Percentiles rank a stretch among this genome's conserved stretches.
phyloP scores from a whole-genome alignment of 2,329 filamentous ascomycete genomes.

The Ustulina deusta region DNA sequence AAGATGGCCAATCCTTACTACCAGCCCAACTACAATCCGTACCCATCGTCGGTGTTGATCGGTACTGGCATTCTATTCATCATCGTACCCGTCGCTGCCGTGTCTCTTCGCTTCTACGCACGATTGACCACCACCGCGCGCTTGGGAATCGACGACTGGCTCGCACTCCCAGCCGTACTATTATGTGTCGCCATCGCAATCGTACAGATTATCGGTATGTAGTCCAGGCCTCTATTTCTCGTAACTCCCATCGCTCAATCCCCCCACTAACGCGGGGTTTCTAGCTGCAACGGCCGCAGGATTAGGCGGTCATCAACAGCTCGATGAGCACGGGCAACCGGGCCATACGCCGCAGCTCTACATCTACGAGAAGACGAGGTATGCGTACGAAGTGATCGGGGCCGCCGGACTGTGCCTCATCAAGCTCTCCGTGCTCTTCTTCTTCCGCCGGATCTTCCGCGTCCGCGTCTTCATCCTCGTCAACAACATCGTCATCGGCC shows the following conservation, averaged over 20 bases:
- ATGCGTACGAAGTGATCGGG: constrained; percentile 36
- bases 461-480: constrained; percentile 33
- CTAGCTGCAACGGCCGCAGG: constrained; percentile 36
- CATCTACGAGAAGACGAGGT: constrained; percentile 40
- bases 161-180: constrained; percentile 32
- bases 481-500: constrained; percentile 42
- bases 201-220: constrained; percentile 40
- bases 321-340: constrained; percentile 30
- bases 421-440: constrained; percentile 41
- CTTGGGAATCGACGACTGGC: constrained; percentile 41
- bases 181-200: constrained; percentile 34
- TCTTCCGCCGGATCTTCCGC: constrained; percentile 40
- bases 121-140: constrained; percentile 23
- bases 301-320: constrained; percentile 34
- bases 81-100: constrained; percentile 32
- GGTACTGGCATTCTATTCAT: constrained; percentile 40
- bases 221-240: not conserved
- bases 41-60: constrained; percentile 36
- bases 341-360: constrained; percentile 36
- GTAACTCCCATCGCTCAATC: too few species aligned
- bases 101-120: constrained; percentile 39
- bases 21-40: constrained; percentile 39
- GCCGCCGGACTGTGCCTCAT: constrained; percentile 30
- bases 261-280: constrained; percentile 7
- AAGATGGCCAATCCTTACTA: constrained; percentile 41